Percentiles rank a stretch among this genome's conserved stretches.
Evolutionary conservation across 495 filamentous ascomycete genomes (phyloP).

Genomic region (Glutinoglossum americanum): DNA sequence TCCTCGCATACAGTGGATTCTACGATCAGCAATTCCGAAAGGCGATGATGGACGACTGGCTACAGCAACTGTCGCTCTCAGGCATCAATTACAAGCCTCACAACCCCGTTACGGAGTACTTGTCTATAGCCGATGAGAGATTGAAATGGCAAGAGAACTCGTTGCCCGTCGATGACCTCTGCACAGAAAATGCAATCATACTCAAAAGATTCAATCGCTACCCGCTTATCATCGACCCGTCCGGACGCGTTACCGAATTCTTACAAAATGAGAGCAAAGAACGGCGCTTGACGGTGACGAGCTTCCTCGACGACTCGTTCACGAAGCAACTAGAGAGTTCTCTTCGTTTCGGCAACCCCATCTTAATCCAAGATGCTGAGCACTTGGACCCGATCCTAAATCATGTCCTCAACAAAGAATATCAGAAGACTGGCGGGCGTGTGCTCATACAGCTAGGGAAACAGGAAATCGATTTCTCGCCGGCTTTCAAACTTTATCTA

Average conservation of each 20-base stretch:
- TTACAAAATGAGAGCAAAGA: conserved; percentile 84
- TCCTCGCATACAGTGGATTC: conserved; percentile 92
- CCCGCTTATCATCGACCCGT: conserved; percentile 93
- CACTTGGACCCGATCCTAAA: conserved; percentile 93
- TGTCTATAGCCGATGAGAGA: conserved; percentile 90
- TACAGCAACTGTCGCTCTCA: conserved; percentile 72
- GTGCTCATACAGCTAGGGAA: conserved; percentile 95
- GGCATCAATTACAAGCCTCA: conserved; percentile 81
- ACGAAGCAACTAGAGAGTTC: conserved; percentile 94
- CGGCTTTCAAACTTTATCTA: conserved; percentile 84
- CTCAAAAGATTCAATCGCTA: conserved; percentile 96
- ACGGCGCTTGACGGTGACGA: conserved; percentile 83
- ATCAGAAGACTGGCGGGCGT: conserved; percentile 97
- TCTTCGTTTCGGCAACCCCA: conserved; percentile 91
- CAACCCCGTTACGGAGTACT: conserved; percentile 87
- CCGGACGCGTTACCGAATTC: conserved; percentile 83
- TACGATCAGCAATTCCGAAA: conserved; percentile 97
- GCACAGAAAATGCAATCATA: conserved; percentile 96
- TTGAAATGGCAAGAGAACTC: conserved; percentile 84
- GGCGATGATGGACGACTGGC: conserved; percentile 92
- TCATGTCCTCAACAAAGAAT: conserved; percentile 98
- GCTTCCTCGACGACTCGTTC: conserved; percentile 95
- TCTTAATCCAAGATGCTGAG: conserved; percentile 95
- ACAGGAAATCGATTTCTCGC: conserved; percentile 98
- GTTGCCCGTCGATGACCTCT: conserved; percentile 96